These are phyloP conservation scores for Gymnopus androsaceus DNA, from an alignment of 1,284 basidiomycete species.

Conservation along the genomic window DNA sequence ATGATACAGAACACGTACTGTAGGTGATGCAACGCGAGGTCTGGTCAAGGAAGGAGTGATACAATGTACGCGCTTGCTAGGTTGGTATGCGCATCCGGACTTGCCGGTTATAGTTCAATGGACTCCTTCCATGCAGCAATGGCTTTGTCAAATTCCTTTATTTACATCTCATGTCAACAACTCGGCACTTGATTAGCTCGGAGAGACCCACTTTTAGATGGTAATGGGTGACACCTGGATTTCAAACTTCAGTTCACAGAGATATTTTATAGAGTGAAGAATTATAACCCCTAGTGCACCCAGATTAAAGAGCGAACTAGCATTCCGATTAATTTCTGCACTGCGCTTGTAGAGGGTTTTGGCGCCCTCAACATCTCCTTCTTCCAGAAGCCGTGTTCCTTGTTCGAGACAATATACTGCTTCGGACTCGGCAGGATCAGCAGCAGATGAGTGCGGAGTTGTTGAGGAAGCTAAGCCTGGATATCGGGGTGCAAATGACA, in stretches of 20 bases:
- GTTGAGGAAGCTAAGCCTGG: constrained; percentile 85
- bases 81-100: constrained; percentile 92
- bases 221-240: constrained; percentile 86
- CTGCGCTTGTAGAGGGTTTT: constrained; percentile 81
- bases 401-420: constrained; percentile 83
- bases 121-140: constrained; percentile 88
- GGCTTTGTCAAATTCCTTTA: constrained; percentile 86
- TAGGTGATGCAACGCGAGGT: constrained; percentile 88
- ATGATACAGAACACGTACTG: constrained; percentile 51
- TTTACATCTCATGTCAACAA: too few relatives aligned
- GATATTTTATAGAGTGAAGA: too few relatives aligned
- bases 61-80: constrained; percentile 94
- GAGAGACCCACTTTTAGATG: too few relatives aligned
- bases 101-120: constrained; percentile 79
- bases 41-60: constrained; percentile 81
- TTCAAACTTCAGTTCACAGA: too few relatives aligned
- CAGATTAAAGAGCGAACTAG: constrained; percentile 85
- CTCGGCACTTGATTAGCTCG: too few relatives aligned
- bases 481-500: constrained; percentile 3
- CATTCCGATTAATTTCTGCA: constrained; percentile 78
- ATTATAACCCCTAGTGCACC: too few relatives aligned
- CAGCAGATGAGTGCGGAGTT: constrained; percentile 75
- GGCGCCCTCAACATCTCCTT: constrained; percentile 84
- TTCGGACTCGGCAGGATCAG: constrained; percentile 84
- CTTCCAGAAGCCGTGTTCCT: constrained; percentile 86